phyloP scores from a whole-genome alignment of 2,329 filamentous ascomycete genomes.

The Exserohilum turcica region DNA sequence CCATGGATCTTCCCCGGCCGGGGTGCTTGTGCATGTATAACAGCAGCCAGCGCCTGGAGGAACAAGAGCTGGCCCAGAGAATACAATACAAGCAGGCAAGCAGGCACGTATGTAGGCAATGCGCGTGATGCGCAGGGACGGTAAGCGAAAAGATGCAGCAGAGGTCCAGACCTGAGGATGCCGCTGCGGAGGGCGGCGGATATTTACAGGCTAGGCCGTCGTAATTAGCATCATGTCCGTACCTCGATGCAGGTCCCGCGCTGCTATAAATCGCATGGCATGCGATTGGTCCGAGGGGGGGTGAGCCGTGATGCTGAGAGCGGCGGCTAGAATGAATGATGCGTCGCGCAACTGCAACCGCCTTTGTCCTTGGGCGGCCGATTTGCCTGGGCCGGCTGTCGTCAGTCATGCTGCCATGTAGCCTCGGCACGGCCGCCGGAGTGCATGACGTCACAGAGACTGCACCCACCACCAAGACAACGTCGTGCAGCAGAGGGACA shows the following conservation, averaged over 20 bases:
- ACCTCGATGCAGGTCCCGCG: slow-evolving; percentile 7
- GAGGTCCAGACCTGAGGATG: neutral
- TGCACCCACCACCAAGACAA: neutral
- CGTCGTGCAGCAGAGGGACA: neutral
- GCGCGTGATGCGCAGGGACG: neutral
- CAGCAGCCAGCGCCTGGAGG: neutral
- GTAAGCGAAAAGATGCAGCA: neutral
- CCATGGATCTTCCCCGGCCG: slow-evolving; percentile 19
- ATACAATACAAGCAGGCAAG: neutral
- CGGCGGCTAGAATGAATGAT: neutral
- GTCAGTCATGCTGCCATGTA: neutral
- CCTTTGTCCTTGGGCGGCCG: slow-evolving; percentile 9
- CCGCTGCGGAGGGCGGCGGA: slow-evolving; percentile 23
- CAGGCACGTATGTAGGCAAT: neutral
- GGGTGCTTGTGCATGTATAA: too few species aligned
- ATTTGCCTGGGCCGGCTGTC: slow-evolving; percentile 1
- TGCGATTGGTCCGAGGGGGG: neutral
- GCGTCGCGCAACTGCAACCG: slow-evolving; percentile 8
- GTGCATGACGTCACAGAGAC: slow-evolving; percentile 10
- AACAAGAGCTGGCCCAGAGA: neutral
- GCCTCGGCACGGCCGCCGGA: neutral
- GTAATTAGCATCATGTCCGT: slow-evolving; percentile 13
- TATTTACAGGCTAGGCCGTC: slow-evolving; percentile 13
- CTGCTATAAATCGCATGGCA: slow-evolving; percentile 8
- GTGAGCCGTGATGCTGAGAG: neutral